A percentile compares a stretch with the other conserved stretches of the same genome.
Conservation (phyloP, 106 monocot genomes). For the Narthecium ossifragum region DNA sequence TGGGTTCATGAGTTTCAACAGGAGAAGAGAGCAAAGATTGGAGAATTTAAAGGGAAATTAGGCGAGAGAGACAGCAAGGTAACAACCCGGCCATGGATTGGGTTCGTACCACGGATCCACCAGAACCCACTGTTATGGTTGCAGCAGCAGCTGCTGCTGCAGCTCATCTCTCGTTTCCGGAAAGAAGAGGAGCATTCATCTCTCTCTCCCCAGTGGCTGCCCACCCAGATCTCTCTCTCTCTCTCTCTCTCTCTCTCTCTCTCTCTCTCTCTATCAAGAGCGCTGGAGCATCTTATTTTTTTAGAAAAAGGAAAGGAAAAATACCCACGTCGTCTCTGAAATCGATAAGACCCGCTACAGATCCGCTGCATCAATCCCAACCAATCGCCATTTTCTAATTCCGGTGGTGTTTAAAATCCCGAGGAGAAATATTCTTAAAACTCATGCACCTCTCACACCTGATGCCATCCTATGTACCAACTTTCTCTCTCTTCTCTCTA, state of each 20-base stretch:
- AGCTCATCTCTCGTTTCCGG: conserved; percentile 8
- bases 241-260: conserved; percentile 13
- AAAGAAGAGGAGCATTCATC: conserved; percentile 4
- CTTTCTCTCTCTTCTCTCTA: background rate
- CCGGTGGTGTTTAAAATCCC: background rate
- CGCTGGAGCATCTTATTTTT: conserved; percentile 19
- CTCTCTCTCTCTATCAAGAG: conserved; percentile 18
- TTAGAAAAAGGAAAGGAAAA: too few relatives aligned
- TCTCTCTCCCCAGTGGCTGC: background rate
- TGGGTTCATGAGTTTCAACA: background rate
- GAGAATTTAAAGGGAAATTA: background rate
- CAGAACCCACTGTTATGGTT: conserved; percentile 2
- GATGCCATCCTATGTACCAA: background rate
- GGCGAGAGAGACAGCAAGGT: background rate
- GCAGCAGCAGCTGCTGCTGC: conserved; percentile 8
- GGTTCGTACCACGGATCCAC: conserved; percentile 39
- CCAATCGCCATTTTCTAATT: conserved; percentile 13
- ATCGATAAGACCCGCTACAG: conserved; percentile 27
- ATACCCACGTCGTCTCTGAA: too few relatives aligned
- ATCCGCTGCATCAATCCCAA: conserved; percentile 70
- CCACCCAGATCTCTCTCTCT: conserved; percentile 10
- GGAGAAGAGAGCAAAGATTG: background rate
- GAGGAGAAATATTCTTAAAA: background rate
- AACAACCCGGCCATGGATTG: conserved; percentile 3
- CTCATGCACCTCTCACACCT: conserved; percentile 7